A percentile compares a stretch with the other conserved stretches of the same genome.
Evolutionary conservation across 176 grass and related monocot genomes (phyloP).

Genomic region (Secale cereale): DNA sequence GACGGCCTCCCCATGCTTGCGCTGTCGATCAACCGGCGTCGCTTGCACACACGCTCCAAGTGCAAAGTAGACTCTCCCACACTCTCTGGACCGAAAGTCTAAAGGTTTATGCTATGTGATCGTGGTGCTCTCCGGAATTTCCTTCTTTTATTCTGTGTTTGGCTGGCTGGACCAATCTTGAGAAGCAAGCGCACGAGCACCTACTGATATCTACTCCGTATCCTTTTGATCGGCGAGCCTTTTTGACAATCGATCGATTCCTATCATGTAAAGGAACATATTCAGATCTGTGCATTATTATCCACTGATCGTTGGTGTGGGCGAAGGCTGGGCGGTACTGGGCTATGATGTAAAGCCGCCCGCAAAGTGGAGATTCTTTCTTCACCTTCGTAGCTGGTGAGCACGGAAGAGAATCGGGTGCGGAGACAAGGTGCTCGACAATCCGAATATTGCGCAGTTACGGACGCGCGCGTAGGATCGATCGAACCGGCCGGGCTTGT

Average conservation of each 20-base stretch:
- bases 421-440: slow-evolving; percentile 18
- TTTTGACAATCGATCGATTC: slow-evolving; percentile 42
- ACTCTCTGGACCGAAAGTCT: slow-evolving; percentile 9
- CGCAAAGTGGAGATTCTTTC: slow-evolving; percentile 43
- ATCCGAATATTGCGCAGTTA: not conserved
- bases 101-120: not conserved
- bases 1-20: slow-evolving; percentile 44
- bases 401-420: slow-evolving; percentile 53
- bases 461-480: not conserved
- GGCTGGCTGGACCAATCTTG: slow-evolving; percentile 30
- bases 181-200: slow-evolving; percentile 23
- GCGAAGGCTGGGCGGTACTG: not conserved
- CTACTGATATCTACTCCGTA: slow-evolving; percentile 12
- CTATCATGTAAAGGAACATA: slow-evolving; percentile 27
- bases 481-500: slow-evolving; percentile 18
- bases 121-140: slow-evolving; percentile 13
- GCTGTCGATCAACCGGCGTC: not conserved
- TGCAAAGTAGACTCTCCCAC: not conserved
- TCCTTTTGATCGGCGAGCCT: not conserved
- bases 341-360: slow-evolving; percentile 28
- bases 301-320: slow-evolving; percentile 10
- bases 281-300: slow-evolving; percentile 21
- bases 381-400: slow-evolving; percentile 37
- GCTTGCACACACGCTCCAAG: not conserved
- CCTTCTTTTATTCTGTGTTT: slow-evolving; percentile 40